These are phyloP conservation scores for Arabis alpina DNA, from an alignment of 345 rosid genomes.

Conservation along the genomic window DNA sequence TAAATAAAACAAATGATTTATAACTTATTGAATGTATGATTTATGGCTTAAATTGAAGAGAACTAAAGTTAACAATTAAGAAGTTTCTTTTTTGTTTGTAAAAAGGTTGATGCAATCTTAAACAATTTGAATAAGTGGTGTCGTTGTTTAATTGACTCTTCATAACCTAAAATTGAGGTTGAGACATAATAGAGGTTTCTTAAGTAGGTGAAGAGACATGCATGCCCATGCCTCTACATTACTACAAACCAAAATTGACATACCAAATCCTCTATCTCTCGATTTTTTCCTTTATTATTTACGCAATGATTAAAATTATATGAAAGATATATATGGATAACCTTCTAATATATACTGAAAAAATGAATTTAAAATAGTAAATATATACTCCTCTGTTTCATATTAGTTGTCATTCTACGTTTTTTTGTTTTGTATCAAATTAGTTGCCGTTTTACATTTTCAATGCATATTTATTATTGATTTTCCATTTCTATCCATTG, in stretches of 20 bases:
- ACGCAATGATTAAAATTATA: not conserved
- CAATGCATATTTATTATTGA: too few relatives aligned
- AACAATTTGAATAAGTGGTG: slow-evolving; percentile 33
- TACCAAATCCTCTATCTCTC: slow-evolving; percentile 22
- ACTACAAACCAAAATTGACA: slow-evolving; percentile 36
- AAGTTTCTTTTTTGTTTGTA: not conserved
- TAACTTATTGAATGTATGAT: slow-evolving; percentile 1
- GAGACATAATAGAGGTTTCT: slow-evolving; percentile 32
- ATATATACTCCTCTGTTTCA: too few relatives aligned
- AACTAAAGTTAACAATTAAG: slow-evolving; percentile 13
- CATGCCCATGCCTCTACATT: slow-evolving; percentile 37
- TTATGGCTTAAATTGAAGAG: not conserved
- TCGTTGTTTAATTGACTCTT: slow-evolving; percentile 32
- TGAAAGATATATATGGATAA: too few relatives aligned
- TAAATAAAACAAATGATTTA: not conserved
- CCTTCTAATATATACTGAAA: too few relatives aligned
- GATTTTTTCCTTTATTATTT: not conserved
- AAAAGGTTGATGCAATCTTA: slow-evolving; percentile 20
- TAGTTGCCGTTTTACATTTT: too few relatives aligned
- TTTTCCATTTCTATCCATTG: too few relatives aligned
- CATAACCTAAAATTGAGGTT: slow-evolving; percentile 37
- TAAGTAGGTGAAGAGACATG: slow-evolving; percentile 42
- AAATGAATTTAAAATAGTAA: too few relatives aligned
- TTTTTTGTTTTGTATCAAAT: too few relatives aligned
- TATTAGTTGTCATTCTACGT: too few relatives aligned